Base-by-base conservation (phyloP, 208 protist genomes). In the Acanthamoeba culbertsoni region DNA sequence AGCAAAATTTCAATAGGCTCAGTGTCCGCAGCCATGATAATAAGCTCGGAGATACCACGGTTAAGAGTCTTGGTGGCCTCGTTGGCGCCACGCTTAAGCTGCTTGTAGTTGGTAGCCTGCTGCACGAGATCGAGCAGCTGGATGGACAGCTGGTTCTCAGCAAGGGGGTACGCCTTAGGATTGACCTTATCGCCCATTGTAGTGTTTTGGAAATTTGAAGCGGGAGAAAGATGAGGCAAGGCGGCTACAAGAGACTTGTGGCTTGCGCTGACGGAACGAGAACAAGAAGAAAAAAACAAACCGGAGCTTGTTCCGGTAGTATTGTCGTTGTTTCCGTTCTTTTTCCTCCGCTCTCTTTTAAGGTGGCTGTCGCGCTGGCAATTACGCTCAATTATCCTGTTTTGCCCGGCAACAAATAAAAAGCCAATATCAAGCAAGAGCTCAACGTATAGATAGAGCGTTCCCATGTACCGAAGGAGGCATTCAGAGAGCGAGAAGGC, bases 1-100 rank as follows among this genome's bases (percentile, higher is more conserved):
- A 99, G 97, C 20, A 99, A 97, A 94, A 99, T 99, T 97, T 99
- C 99, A 42, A 99, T 98, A 53, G 99, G 99, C 95, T 99, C 99
- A 40, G 99, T 98, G 97, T 99, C 99, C 31, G 99, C 99, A 59
- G 99, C 99, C 86, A 99, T 98, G 35, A 99, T 97, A 95, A 99
- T 99, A 33, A 99, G 97, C 95, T 99, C 99, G 37, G 99, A 97
- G 94, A 99, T 99, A 95, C 98, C 98, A 88, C 99, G 98, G 95
- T 99, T 99, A 0, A 99, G 97, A 28, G 98, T 97, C 97, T 99
- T 99, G 43, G 40, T 89, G 94, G 94, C 94, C 96, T 99, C 99
- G 96, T 99, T 99, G 37, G 99, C 99, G 51, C 99, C 99, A 96
- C 99, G 99, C 95, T 99, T 99, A 31, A 99, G 97, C 98, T 99